A percentile compares a stretch with the other conserved stretches of the same genome.
Conservation (phyloP, 495 filamentous ascomycete species). For the Lindgomyces ingoldianus region DNA sequence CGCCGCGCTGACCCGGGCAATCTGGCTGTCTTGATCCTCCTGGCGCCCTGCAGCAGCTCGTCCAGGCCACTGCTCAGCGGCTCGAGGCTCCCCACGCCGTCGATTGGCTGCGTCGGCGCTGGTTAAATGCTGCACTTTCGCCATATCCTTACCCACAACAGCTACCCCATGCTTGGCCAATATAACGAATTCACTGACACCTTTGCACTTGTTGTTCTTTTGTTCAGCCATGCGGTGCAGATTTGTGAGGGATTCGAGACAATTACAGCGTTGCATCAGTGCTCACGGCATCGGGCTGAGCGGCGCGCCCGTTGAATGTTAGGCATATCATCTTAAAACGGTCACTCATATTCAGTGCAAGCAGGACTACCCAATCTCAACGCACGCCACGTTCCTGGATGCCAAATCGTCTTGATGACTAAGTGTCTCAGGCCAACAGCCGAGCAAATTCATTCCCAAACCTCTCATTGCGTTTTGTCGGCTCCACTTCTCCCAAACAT, state of each 20-base stretch:
- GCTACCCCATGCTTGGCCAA: conserved; percentile 24
- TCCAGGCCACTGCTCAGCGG: neutral
- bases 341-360: neutral
- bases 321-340: neutral
- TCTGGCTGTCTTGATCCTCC: too few species aligned
- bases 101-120: conserved; percentile 3
- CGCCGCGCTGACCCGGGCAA: neutral
- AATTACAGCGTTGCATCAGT: too few species aligned
- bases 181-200: conserved; percentile 28
- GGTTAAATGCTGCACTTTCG: conserved; percentile 15
- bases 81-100: neutral
- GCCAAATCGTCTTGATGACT: neutral
- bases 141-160: conserved; percentile 5
- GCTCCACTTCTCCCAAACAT: neutral
- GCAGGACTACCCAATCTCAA: neutral
- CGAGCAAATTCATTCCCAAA: neutral
- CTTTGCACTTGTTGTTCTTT: neutral
- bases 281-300: neutral
- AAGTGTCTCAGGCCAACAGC: neutral
- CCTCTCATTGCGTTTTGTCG: neutral
- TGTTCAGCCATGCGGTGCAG: too few species aligned
- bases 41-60: conserved; percentile 1
- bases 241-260: too few species aligned
- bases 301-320: neutral
- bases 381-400: neutral